Percentiles rank a stretch among this genome's conserved stretches.
These are phyloP conservation scores for Saccharomyces jurei DNA, from an alignment of 805 yeast genomes.

Conservation along the genomic window DNA sequence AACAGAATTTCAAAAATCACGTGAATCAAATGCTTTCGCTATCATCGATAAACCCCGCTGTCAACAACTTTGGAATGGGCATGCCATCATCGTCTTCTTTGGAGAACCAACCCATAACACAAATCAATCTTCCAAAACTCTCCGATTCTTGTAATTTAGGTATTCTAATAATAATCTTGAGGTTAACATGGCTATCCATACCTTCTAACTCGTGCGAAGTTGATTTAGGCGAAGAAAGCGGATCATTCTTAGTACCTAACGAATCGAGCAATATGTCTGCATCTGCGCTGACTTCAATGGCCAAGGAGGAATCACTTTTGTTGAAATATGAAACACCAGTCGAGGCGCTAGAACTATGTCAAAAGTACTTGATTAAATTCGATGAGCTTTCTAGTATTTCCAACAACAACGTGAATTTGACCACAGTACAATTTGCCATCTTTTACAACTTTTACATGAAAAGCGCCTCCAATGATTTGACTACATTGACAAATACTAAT, in stretches of 20 bases:
- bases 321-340: slow-evolving; percentile 25
- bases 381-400: slow-evolving; percentile 30
- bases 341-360: slow-evolving; percentile 21
- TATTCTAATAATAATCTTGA: slow-evolving; percentile 41
- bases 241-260: slow-evolving; percentile 5
- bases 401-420: slow-evolving; percentile 27
- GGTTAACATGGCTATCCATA: slow-evolving; percentile 49
- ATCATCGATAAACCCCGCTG: slow-evolving; percentile 13
- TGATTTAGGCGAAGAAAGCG: slow-evolving; percentile 18
- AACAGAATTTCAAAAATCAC: slow-evolving; percentile 32
- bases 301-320: slow-evolving; percentile 25
- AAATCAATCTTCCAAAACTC: slow-evolving; percentile 26
- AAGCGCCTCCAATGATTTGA: slow-evolving; percentile 43
- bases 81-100: not conserved
- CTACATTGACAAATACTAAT: slow-evolving; percentile 5
- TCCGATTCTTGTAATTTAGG: slow-evolving; percentile 41
- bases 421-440: slow-evolving; percentile 50
- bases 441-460: slow-evolving; percentile 48
- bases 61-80: not conserved
- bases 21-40: slow-evolving; percentile 17
- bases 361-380: slow-evolving; percentile 27
- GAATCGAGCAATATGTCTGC: not conserved
- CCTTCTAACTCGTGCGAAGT: slow-evolving; percentile 36
- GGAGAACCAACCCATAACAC: slow-evolving; percentile 11
- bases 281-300: slow-evolving; percentile 16